phyloP scores from a whole-genome alignment of 1,284 basidiomycete genomes.

The Hypsizygus ulmarius region DNA sequence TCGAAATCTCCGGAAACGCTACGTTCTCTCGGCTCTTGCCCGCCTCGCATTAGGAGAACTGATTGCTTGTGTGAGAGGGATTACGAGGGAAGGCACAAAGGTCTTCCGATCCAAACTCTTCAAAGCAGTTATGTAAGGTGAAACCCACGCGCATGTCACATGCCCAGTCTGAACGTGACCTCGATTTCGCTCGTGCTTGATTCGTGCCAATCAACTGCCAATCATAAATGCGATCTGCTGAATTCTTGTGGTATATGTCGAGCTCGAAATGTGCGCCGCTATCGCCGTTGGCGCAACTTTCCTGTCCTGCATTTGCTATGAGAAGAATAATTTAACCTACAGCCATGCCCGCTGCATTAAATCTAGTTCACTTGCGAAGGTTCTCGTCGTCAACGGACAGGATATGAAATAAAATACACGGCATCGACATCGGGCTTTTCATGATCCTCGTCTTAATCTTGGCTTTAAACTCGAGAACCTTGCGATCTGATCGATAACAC shows the following conservation, averaged over 20 bases:
- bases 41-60: conserved; percentile 34
- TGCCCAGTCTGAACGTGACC: background rate
- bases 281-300: too few relatives aligned
- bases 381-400: too few relatives aligned
- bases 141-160: background rate
- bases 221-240: too few relatives aligned
- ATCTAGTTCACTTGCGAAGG: too few relatives aligned
- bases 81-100: conserved; percentile 33
- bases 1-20: conserved; percentile 58
- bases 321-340: too few relatives aligned
- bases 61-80: conserved; percentile 39
- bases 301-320: too few relatives aligned
- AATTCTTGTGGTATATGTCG: too few relatives aligned
- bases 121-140: conserved; percentile 15
- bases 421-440: background rate
- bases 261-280: too few relatives aligned
- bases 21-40: conserved; percentile 48
- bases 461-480: conserved; percentile 4
- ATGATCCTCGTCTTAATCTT: background rate
- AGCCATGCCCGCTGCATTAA: too few relatives aligned
- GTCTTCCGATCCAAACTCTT: conserved; percentile 13
- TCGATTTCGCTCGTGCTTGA: background rate
- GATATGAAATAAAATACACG: too few relatives aligned
- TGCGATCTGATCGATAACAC: conserved; percentile 6
- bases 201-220: too few relatives aligned